Base-by-base conservation (phyloP, 148 eudicot species). In the Silene latifolia region DNA sequence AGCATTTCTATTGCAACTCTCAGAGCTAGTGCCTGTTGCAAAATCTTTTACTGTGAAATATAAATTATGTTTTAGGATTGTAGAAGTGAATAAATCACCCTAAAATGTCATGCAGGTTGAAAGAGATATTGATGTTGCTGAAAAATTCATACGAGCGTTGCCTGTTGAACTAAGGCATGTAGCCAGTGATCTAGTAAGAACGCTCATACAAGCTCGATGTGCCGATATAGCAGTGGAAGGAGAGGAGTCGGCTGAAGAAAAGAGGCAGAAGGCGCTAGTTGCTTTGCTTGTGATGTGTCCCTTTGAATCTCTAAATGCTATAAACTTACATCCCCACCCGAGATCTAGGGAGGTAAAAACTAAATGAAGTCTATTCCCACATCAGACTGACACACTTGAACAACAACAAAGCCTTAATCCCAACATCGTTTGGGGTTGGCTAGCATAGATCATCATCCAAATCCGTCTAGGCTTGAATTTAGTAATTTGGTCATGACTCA, bases 241-340 rank as follows among this genome's bases (percentile, higher is more conserved):
- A 64, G 93, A 91, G 71, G 98, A 94, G 82, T 79, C 98, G 54
- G 92, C 90, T 71, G 98, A 91, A 88, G 96, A 82, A 66, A 94
- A 88, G 77, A 90, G 97, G 84, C 93, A 87, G 78, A 90, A 84
- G 70, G 88, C 97, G 2, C 81, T 94, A 47, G 86, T 90, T 73
- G 92, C 97, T 20, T 80, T 94, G 80, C 83, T 91, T 76, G 98
- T 85, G 77, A 87, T 67, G 72, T 82, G 87, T 75, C 97, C n/a
- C n/a, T n/a, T n/a, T n/a, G n/a, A n/a, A n/a, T n/a, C n/a, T n/a
- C n/a, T n/a, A n/a, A n/a, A n/a, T 97, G n/a, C n/a, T n/a, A n/a
- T n/a, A n/a, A n/a, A n/a, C n/a, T n/a, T n/a, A n/a, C n/a, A n/a
- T n/a, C n/a, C n/a, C n/a, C n/a, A n/a, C n/a, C n/a, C n/a, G n/a